Evolutionary conservation across 768 basidiomycete species (phyloP).

Genomic region (Pleurotus djamor): DNA sequence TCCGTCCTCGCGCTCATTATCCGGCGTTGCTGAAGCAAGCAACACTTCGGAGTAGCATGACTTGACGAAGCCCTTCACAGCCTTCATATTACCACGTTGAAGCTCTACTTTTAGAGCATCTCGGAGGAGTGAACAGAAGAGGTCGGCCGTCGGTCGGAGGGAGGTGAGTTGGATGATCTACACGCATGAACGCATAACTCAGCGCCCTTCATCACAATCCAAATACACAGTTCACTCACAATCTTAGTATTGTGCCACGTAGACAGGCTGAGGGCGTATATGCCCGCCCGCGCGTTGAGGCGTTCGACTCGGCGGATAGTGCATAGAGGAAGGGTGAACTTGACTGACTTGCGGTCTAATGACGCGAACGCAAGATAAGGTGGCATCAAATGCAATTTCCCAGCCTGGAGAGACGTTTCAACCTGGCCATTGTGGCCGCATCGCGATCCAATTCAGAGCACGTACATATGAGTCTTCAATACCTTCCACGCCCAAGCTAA

Average conservation of each 20-base stretch:
- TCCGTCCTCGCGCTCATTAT: conserved; percentile 69
- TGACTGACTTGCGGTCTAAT: conserved; percentile 88
- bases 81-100: conserved; percentile 91
- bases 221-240: conserved; percentile 31
- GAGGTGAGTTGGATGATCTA: conserved; percentile 95
- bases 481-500: conserved; percentile 76
- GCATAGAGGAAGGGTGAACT: conserved; percentile 88
- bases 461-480: conserved; percentile 92
- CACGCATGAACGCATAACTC: not conserved
- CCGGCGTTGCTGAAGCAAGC: conserved; percentile 55
- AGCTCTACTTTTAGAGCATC: conserved; percentile 89
- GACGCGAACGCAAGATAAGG: conserved; percentile 91
- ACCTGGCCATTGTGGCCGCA: not conserved
- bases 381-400: conserved; percentile 84
- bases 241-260: conserved; percentile 95
- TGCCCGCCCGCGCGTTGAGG: conserved; percentile 89
- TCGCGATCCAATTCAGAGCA: conserved; percentile 15
- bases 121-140: conserved; percentile 87
- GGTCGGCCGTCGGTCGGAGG: conserved; percentile 87
- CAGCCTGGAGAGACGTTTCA: conserved; percentile 54
- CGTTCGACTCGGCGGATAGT: conserved; percentile 93
- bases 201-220: too few relatives aligned
- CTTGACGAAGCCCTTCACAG: conserved; percentile 85
- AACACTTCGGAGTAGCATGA: conserved; percentile 95
- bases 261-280: conserved; percentile 93